phyloP scores from a whole-genome alignment of 2,329 filamentous ascomycete genomes.

The Curvularia sp. region DNA sequence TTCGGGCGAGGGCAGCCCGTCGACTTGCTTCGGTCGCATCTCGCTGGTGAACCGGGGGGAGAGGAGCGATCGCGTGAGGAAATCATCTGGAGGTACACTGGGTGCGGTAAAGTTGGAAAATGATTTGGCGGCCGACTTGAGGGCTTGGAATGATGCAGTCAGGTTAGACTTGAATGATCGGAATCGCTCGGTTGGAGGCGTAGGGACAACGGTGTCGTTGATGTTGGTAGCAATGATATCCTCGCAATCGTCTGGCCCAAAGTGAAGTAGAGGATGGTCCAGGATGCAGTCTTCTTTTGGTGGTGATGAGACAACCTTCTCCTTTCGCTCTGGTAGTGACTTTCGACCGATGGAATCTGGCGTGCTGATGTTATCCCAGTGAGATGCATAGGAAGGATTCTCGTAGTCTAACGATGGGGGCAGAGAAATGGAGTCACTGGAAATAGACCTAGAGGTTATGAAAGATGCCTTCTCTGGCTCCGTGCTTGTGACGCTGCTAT shows the following conservation, averaged over 20 bases:
- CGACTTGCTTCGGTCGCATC: slow-evolving; percentile 63
- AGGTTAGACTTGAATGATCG: slow-evolving; percentile 68
- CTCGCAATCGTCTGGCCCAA: slow-evolving; percentile 44
- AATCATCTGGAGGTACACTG: slow-evolving; percentile 63
- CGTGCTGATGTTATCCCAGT: slow-evolving; percentile 47
- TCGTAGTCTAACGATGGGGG: slow-evolving; percentile 54
- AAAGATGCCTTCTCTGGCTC: slow-evolving; percentile 52
- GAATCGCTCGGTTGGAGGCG: slow-evolving; percentile 45
- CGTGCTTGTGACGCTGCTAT: slow-evolving; percentile 53
- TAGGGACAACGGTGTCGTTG: slow-evolving; percentile 30
- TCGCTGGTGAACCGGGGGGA: slow-evolving; percentile 66
- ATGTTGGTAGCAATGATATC: slow-evolving; percentile 42
- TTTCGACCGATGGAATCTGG: slow-evolving; percentile 42
- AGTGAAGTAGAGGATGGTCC: slow-evolving; percentile 64
- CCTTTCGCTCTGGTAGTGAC: slow-evolving; percentile 50
- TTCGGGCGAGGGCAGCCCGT: slow-evolving; percentile 62
- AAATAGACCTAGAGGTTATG: slow-evolving; percentile 57
- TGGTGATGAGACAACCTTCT: slow-evolving; percentile 57
- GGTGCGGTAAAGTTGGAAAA: slow-evolving; percentile 65
- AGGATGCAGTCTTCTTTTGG: slow-evolving; percentile 60
- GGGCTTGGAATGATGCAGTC: slow-evolving; percentile 66
- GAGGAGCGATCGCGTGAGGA: slow-evolving; percentile 66
- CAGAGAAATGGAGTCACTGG: slow-evolving; percentile 63
- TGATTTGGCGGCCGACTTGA: slow-evolving; percentile 67
- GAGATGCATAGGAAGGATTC: slow-evolving; percentile 56